Conservation (phyloP, 345 rosid genomes). For the Sonneratia caseolaris region DNA sequence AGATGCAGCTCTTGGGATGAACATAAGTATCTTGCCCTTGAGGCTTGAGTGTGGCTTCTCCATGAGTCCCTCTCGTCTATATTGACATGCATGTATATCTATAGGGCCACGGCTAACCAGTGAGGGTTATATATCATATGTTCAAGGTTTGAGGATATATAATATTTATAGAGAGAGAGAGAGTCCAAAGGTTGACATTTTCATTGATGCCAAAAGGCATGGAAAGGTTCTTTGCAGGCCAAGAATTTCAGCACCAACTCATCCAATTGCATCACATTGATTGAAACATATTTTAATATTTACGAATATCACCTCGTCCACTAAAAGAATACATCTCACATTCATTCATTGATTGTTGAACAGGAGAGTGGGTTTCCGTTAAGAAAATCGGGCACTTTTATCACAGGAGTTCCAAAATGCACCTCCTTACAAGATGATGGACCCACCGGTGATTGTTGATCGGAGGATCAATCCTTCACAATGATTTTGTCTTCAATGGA, state of each 20-base stretch:
- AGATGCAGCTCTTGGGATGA: slow-evolving; percentile 13
- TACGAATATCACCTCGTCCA: too few relatives aligned
- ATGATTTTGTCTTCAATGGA: slow-evolving; percentile 8
- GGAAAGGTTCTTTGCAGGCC: slow-evolving; percentile 13
- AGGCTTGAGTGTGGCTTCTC: not conserved
- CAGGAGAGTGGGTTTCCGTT: too few relatives aligned
- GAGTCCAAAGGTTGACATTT: slow-evolving; percentile 10
- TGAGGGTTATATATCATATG: not conserved
- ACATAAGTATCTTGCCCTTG: slow-evolving; percentile 7
- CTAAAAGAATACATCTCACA: too few relatives aligned
- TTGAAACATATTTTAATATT: not conserved
- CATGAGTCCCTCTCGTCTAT: not conserved
- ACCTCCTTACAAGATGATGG: too few relatives aligned
- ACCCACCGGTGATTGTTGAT: too few relatives aligned
- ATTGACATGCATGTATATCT: not conserved
- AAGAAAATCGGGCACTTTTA: too few relatives aligned
- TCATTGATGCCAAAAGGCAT: slow-evolving; percentile 1
- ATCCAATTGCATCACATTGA: slow-evolving; percentile 1
- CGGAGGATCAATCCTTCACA: not conserved
- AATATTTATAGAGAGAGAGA: not conserved
- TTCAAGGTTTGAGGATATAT: not conserved
- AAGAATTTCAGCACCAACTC: not conserved
- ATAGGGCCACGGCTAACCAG: not conserved
- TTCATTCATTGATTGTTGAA: too few relatives aligned
- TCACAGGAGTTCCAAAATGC: too few relatives aligned